Percentiles rank a stretch among this genome's conserved stretches.
Evolutionary conservation across 2,329 filamentous ascomycete genomes (phyloP).

Genomic region (Alternaria panax): DNA sequence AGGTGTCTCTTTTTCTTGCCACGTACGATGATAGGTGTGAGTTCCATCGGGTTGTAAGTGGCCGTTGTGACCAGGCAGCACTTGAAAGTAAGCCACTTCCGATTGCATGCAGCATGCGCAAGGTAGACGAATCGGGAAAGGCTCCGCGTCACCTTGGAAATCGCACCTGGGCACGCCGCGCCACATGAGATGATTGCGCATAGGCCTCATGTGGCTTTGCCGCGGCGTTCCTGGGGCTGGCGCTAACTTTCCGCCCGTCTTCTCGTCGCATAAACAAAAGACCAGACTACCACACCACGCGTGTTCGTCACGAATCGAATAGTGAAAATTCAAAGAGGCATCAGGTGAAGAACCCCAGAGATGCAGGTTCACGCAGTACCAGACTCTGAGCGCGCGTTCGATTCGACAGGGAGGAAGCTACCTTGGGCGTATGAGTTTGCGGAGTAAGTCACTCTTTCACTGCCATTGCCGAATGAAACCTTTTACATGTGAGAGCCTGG

Average conservation of each 20-base stretch:
- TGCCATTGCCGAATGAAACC: neutral
- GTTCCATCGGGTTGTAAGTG: constrained; percentile 36
- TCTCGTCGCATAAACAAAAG: constrained; percentile 41
- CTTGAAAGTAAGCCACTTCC: constrained; percentile 11
- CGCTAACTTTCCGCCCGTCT: constrained; percentile 21
- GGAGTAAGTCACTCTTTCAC: constrained; percentile 57
- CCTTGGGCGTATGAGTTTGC: constrained; percentile 71
- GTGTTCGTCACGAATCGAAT: constrained; percentile 10
- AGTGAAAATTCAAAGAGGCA: neutral
- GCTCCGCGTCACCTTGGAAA: constrained; percentile 16
- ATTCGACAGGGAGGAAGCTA: constrained; percentile 64
- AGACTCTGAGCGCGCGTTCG: constrained; percentile 66
- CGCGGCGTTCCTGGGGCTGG: constrained; percentile 29
- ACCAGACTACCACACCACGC: constrained; percentile 6
- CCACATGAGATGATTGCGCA: constrained; percentile 19
- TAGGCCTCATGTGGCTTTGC: constrained; percentile 38
- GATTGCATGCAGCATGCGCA: constrained; percentile 16
- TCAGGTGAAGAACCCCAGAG: constrained; percentile 24
- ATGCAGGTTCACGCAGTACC: constrained; percentile 74
- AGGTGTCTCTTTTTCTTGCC: constrained; percentile 40
- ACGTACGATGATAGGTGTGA: constrained; percentile 45
- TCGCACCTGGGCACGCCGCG: constrained; percentile 25
- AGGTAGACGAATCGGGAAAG: constrained; percentile 27
- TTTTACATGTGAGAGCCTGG: neutral
- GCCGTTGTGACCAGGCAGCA: constrained; percentile 36